Conservation (phyloP, 2,329 filamentous ascomycete species). For the Fusarium robinianum region DNA sequence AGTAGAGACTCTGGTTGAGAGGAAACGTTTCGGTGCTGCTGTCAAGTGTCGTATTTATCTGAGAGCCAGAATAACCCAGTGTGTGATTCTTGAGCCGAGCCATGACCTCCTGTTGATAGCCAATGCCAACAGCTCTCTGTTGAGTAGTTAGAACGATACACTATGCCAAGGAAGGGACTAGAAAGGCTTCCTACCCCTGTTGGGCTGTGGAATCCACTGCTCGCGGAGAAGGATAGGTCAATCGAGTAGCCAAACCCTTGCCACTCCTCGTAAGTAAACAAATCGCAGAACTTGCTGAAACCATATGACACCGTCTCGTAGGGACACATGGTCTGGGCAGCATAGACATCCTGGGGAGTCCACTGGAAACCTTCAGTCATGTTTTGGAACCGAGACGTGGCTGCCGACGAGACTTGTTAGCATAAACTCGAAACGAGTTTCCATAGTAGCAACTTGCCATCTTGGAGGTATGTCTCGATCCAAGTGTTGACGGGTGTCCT, state of each 20-base stretch:
- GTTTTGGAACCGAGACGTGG: slow-evolving; percentile 61
- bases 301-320: slow-evolving; percentile 80
- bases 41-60: slow-evolving; percentile 73
- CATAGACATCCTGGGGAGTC: slow-evolving; percentile 66
- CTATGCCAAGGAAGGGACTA: neutral
- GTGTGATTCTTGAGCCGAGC: slow-evolving; percentile 72
- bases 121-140: slow-evolving; percentile 71
- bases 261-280: slow-evolving; percentile 80
- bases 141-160: neutral
- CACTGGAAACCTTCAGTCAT: slow-evolving; percentile 64
- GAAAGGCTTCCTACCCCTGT: slow-evolving; percentile 53
- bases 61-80: slow-evolving; percentile 59
- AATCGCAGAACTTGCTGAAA: slow-evolving; percentile 72
- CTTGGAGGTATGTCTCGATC: slow-evolving; percentile 65
- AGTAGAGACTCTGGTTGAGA: slow-evolving; percentile 71
- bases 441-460: slow-evolving; percentile 47
- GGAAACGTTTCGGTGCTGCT: slow-evolving; percentile 71
- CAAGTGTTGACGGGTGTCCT: slow-evolving; percentile 61
- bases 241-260: slow-evolving; percentile 71
- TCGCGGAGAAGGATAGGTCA: slow-evolving; percentile 67
- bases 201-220: slow-evolving; percentile 65
- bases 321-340: slow-evolving; percentile 72
- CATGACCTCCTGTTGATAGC: slow-evolving; percentile 73
- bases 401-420: slow-evolving; percentile 41
- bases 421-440: neutral